phyloP scores from a whole-genome alignment of 2,329 filamentous ascomycete species.

The Phialophora tarda region DNA sequence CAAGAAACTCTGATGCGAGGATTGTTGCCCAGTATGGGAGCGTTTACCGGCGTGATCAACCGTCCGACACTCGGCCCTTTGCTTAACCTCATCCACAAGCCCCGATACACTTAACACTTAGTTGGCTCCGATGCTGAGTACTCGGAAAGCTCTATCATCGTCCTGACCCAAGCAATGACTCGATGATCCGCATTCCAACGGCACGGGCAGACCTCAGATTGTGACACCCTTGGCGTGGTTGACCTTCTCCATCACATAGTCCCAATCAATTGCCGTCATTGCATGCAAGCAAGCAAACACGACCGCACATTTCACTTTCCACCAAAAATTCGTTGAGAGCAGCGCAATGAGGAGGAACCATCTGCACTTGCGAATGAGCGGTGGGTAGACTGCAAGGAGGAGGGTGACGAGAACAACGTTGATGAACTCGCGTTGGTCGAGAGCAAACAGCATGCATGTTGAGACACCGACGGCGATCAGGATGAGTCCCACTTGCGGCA shows the following conservation, averaged over 20 bases:
- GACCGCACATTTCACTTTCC: slow-evolving; percentile 3
- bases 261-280: not conserved
- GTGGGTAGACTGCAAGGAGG: slow-evolving; percentile 16
- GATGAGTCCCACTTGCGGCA: not conserved
- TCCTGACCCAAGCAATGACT: not conserved
- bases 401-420: slow-evolving; percentile 13
- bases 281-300: slow-evolving; percentile 5
- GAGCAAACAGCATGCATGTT: not conserved
- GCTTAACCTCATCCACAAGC: not conserved
- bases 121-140: not conserved
- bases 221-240: not conserved
- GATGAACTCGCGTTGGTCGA: slow-evolving; percentile 3
- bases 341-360: slow-evolving; percentile 18
- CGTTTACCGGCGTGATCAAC: not conserved
- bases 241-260: not conserved
- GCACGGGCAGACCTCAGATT: not conserved
- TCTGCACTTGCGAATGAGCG: slow-evolving; percentile 1
- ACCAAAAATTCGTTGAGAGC: not conserved
- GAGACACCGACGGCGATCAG: not conserved
- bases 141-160: not conserved
- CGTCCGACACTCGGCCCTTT: not conserved
- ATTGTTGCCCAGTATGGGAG: not conserved
- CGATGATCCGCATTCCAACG: not conserved
- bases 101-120: not conserved
- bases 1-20: not conserved